Base-by-base conservation (phyloP, 2,329 filamentous ascomycete species). In the Talaromyces pinophilus region DNA sequence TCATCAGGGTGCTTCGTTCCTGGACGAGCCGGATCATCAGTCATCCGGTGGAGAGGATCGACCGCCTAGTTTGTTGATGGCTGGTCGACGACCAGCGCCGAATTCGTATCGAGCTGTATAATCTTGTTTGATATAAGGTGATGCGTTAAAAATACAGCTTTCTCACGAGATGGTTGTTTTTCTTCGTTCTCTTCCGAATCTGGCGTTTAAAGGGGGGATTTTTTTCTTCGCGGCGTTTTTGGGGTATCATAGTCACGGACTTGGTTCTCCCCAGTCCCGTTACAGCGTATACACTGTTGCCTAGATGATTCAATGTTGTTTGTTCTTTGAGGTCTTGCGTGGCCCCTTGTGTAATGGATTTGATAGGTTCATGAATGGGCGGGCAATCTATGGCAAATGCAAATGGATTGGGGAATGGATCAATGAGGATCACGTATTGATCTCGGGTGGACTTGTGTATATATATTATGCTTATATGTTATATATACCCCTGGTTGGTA, bases 51-150 rank as follows among this genome's bases (percentile, higher is more conserved):
- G 46, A 3, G 60, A 72, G 35, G 72, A 74, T 67, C 72, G 77
- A 68, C 77, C 78, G 42, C 79, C 79, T 10, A 80, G 76, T 74
- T 70, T 80, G 40, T 68, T 80, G 64, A 76, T 79, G 67, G 77
- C 75, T 64, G 79, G 79, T 17, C 74, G 77, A 62, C 76, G 76
- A 64, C 76, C 79, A 11, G 73, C 71, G 7, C 69, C 72, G 44
- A 77, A 78, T 54, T 76, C 74, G 30, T 78, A 70, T 59, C 72
- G 75, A 63, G 72, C 78, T 69, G 73, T 80, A 57, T 78, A 70
- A 67, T 25, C 25, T 25, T 25, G 25, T 25, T 25, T 25, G 25
- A 25, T 25, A 25, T 25, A 25, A 25, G 25, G 25, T 25, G 25
- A 25, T 25, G 3, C 25, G 25, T 25, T 25, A 25, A 25, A 25